Base-by-base conservation (phyloP, 331 rosid genomes). In the Prunus yedoensis region DNA sequence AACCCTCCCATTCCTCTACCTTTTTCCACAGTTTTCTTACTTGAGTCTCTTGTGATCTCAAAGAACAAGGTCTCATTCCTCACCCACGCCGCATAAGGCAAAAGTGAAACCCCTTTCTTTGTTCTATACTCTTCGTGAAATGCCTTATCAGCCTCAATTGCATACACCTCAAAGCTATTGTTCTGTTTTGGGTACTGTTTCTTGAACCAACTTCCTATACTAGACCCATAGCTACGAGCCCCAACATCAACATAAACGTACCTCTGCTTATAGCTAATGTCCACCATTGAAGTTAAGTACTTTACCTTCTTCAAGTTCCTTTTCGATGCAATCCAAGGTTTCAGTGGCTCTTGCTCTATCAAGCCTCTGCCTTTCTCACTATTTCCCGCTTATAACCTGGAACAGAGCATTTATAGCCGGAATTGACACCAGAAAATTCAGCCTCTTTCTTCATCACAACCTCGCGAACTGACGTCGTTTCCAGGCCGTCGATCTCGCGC, bases 31-130 rank as follows among this genome's bases (percentile, higher is more conserved):
- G 35, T 8, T 56, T 80, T 84, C 81, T 79, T 73, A n/a, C 84
- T 52, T 9, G 79, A 80, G 70, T 81, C 85, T 64, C 93, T 81
- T 0, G 85, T 81, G 50, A 90, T 90, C 84, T 85, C 90, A 51
- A 88, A 90, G 77, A 88, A 88, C 81, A 90, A 45, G 1, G 96
- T 87, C 82, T 88, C 91, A 71, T 87, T 88, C 81, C 90, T 84
- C 70, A 90, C 84, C 96, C 93, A 90, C 0, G 91, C 96, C 9
- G 89, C 91, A 60, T 73, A 86, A 25, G 93, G 96, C 72, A 90
- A 79, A 59, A 85, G 77, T 14, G 45, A 78, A 0, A 90, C 81
- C 53, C 83, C 86, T 72, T 82, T 79, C 50, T 71, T 87, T 8
- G 12, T 38, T 41, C 46, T 76, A 4, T 87, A 88, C 78, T 85